These are phyloP conservation scores for Omphalea diandra DNA, from an alignment of 441 rosid species.

Conservation along the genomic window DNA sequence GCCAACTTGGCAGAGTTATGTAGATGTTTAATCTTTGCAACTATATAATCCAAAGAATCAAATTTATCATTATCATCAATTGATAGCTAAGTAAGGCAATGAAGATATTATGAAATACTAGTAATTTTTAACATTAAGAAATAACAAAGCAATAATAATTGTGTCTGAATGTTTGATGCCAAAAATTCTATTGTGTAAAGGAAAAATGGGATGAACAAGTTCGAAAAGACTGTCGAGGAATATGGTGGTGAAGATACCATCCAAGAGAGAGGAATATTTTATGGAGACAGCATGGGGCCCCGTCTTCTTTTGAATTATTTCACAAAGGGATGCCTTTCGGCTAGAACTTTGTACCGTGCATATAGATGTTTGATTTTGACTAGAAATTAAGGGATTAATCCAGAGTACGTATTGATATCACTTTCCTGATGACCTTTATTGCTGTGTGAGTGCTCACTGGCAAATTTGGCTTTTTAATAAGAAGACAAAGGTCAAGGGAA, in stretches of 20 bases:
- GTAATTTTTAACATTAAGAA: too few species aligned
- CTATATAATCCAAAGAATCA: too few species aligned
- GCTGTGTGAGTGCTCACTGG: background rate
- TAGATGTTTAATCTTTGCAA: too few species aligned
- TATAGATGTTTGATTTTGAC: constrained; percentile 16
- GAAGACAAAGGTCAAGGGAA: background rate
- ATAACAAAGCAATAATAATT: background rate
- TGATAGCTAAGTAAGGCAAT: too few species aligned
- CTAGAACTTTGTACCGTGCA: background rate
- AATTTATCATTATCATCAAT: too few species aligned
- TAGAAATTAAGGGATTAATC: background rate
- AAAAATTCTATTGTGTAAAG: background rate
- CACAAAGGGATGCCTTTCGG: constrained; percentile 30
- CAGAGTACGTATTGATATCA: too few species aligned
- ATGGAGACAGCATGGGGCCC: background rate
- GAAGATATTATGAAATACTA: too few species aligned
- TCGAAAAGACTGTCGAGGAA: constrained; percentile 3
- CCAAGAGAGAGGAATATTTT: background rate
- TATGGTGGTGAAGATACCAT: background rate
- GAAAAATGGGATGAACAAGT: constrained; percentile 3
- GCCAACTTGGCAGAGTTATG: too few species aligned
- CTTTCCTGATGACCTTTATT: background rate
- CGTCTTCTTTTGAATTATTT: constrained; percentile 9
- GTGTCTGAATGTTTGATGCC: background rate
- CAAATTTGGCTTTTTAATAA: constrained; percentile 1